Base-by-base conservation (phyloP, 768 basidiomycete species). In the Leccinum broughii region DNA sequence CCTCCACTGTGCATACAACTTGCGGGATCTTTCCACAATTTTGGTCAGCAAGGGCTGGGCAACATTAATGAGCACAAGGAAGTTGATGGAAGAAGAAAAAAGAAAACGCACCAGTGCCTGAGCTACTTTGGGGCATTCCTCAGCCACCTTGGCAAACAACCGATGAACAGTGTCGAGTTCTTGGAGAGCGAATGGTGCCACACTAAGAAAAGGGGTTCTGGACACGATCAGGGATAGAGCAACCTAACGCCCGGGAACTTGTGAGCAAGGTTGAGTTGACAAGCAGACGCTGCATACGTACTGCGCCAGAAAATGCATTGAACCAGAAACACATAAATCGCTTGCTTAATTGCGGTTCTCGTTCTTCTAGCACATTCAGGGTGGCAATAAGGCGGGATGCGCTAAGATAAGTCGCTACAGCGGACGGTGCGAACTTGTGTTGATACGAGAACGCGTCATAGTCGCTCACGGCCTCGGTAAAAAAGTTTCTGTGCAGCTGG, bases 251-350 rank as follows among this genome's bases (percentile, higher is more conserved):
- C 54, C 54, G 44, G 54, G 20, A 54, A 58, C 44, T 22, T 22
- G 17, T 63, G 59, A 54, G 30, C 46, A 41, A 24, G 51, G 46
- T 37, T 5, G 24, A 13, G 46, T 37, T 7, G 26, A 10, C 50
- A 50, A 32, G 30, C 39, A 7, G 41, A 51, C 5, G 39, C 54
- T 22, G 15, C 14, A 61, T 48, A 77, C 86, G 73, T 69, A 88
- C 88, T 60, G 85, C 85, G 8, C 86, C 86, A 49, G 88, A 88
- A 69, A 88, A 89, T 20, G 83, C 78, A 66, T 90, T 88, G 60
- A 87, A 86, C 89, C 89, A 92, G 66, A 88, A 84, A 69, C 85
- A 82, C 71, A 88, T 79, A 64, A 88, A 87, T 32, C 89, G 80
- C 55, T 81, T 81, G 62, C 83, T 84, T 54, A 90, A 72, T 63